Evolutionary conservation across 176 grass and related monocot genomes (phyloP), one percentile per base, ranked within the genome.

Genomic region (Eragrostis nindensis): DNA sequence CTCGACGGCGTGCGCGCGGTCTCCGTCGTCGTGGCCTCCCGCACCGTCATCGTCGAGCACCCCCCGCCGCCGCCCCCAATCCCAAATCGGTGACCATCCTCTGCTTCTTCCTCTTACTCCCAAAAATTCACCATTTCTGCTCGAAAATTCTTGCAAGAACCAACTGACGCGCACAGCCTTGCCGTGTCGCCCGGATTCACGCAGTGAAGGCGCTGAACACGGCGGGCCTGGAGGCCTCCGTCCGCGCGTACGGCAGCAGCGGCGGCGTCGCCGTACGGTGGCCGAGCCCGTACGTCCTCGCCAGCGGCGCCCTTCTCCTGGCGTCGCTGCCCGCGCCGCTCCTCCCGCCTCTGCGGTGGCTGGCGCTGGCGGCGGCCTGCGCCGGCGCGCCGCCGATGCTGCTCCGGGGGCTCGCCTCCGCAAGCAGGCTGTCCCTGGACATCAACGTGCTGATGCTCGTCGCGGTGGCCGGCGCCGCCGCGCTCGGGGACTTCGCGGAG

Each of bases 361-460:
- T 94, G 11, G 94, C 91, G 0, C 26, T 94, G 11, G 87, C 41
- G 5, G 75, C 94, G 2, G 87, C 55, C 3, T 66, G 61, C 41
- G 72, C 85, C 4, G 94, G 94, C 55, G 22, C 87, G 24, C 83
- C 76, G n/a, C 89, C 91, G 50, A 80, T 97, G 70, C 18, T 94
- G 0, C 78, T 84, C 26, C 27, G 89, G 7, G 83, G 60, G 10
- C 0, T 84, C 15, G 87, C 76, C 36, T 41, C 82, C 0, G 63
- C 84, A 0, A 46, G 82, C 3, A 61, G 82, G 62, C 74, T 86
- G 8, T 2, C 85, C 0, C 87, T 97, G 5, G 94, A 97, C 83
- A 92, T 94, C 74, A 97, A 94, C 70, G 71, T 88, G 39, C 88
- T 97, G 16, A 87, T 97, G 81, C 48, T 93, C 5, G 80, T 89